Base-by-base conservation (phyloP, 257 asterid genomes). In the Solanum chaucha region DNA sequence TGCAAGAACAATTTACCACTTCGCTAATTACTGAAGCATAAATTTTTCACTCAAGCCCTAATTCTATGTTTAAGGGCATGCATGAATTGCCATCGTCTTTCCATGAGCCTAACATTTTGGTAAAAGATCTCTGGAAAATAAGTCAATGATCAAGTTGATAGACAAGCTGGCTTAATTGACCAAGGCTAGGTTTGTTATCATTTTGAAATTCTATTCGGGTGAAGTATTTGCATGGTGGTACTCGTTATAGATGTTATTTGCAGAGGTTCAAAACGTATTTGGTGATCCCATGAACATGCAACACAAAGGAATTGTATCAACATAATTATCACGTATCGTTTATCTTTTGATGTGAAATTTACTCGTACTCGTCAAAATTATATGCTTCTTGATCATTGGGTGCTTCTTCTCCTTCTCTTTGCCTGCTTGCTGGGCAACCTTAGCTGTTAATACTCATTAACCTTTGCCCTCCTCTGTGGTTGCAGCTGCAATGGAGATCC, bases 401-500 rank as follows among this genome's bases (percentile, higher is more conserved):
- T 71, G 68, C 46, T 48, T 51, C 65, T 44, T n/a, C 30, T 65
- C 65, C 81, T 65, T 84, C 28, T 5, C 80, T 84, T 40, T 0
- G 40, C 87, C 5, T 28, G 44, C 41, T 48, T 81, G 68, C 6
- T 5, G 44, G 11, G 41, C 30, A 15, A 4, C 5, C 10, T 46
- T 44, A 28, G 28, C 40, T 80, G 67, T 48, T 5, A 46, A 46
- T 2, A 64, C 7, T 85, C 34, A 46, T 2, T 71, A 46, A 20
- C 26, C 30, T 61, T 36, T 72, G 32, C 32, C 19, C 72, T 61
- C 70, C 64, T 46, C 70, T 82, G 28, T 86, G 75, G 68, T 46
- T 90, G 89, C 96, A 95, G 99, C 97, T 91, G 98, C 99, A 64
- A 82, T 89, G 90, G 94, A 94, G 73, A 92, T 96, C 70, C 91